Evolutionary conservation across 257 asterid species (phyloP).

Genomic region (Lycium barbarum): DNA sequence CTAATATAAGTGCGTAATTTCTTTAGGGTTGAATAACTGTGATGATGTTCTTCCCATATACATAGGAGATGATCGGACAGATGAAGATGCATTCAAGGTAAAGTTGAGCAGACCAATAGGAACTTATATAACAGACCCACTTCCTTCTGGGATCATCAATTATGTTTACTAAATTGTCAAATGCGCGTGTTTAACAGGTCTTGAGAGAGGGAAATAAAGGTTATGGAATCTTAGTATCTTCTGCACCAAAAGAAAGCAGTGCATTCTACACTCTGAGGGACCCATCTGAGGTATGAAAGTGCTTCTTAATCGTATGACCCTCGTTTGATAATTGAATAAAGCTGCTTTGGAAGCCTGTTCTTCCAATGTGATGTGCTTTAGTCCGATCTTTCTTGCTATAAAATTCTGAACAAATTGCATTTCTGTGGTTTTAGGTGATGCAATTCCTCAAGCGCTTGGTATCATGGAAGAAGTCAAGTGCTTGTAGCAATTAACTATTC

Average conservation of each 20-base stretch:
- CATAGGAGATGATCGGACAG: conserved; percentile 95
- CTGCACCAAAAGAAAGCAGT: conserved; percentile 82
- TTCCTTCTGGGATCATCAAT: background rate
- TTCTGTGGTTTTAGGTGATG: conserved; percentile 65
- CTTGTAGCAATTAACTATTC: conserved; percentile 25
- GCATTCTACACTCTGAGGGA: conserved; percentile 90
- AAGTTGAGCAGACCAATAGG: conserved; percentile 11
- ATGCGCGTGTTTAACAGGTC: conserved; percentile 48
- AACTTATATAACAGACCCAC: background rate
- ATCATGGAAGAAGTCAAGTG: conserved; percentile 65
- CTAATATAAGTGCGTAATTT: background rate
- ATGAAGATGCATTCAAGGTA: conserved; percentile 98
- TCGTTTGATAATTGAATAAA: background rate
- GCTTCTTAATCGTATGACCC: background rate
- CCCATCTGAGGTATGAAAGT: conserved; percentile 74
- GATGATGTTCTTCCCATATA: conserved; percentile 86
- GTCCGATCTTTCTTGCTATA: background rate
- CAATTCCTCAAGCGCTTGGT: conserved; percentile 79
- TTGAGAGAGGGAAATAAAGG: conserved; percentile 75
- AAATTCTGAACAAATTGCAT: background rate
- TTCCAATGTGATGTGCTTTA: background rate
- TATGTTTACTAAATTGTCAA: conserved; percentile 21
- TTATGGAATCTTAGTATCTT: conserved; percentile 85
- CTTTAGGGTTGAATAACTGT: conserved; percentile 64
- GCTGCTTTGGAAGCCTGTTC: background rate